These are phyloP conservation scores for Lentinula raphanica DNA, from an alignment of 768 basidiomycete genomes.

Conservation along the genomic window DNA sequence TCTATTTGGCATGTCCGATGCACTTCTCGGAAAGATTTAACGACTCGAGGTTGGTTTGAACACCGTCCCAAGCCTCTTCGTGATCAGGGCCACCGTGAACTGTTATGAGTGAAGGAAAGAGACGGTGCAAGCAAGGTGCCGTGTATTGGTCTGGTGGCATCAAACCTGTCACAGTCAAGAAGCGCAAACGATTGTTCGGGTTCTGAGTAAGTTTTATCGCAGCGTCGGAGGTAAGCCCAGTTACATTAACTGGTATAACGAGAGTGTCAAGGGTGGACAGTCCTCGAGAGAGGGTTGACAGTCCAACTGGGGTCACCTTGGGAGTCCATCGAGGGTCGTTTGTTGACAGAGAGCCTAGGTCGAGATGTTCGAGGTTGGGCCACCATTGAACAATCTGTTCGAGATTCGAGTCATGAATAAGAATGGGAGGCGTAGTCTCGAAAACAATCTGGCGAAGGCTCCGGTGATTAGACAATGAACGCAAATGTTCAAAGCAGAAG, in stretches of 20 bases:
- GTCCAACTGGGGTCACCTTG: slow-evolving; percentile 22
- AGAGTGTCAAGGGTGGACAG: slow-evolving; percentile 24
- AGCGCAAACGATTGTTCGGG: slow-evolving; percentile 21
- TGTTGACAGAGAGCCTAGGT: slow-evolving; percentile 29
- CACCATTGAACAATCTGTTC: slow-evolving; percentile 36
- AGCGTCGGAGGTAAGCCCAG: slow-evolving; percentile 1
- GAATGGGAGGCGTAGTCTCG: slow-evolving; percentile 34
- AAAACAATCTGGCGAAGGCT: slow-evolving; percentile 30
- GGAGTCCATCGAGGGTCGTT: slow-evolving; percentile 16
- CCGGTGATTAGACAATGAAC: slow-evolving; percentile 27
- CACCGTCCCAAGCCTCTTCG: slow-evolving; percentile 23
- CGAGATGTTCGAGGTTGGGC: slow-evolving; percentile 38
- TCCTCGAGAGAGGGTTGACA: slow-evolving; percentile 22
- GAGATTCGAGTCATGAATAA: slow-evolving; percentile 33
- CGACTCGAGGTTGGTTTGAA: neutral
- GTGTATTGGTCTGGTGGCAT: slow-evolving; percentile 21
- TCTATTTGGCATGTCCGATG: neutral
- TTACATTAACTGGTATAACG: slow-evolving; percentile 24
- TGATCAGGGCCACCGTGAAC: slow-evolving; percentile 31
- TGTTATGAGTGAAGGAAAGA: slow-evolving; percentile 35
- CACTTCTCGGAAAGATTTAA: neutral
- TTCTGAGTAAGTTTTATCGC: slow-evolving; percentile 1
- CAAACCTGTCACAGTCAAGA: slow-evolving; percentile 30
- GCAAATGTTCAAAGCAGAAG: slow-evolving; percentile 28
- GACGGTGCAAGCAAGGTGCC: slow-evolving; percentile 23